Conservation (phyloP, 2,329 filamentous ascomycete genomes). For the Basipetospora chlamydospora region DNA sequence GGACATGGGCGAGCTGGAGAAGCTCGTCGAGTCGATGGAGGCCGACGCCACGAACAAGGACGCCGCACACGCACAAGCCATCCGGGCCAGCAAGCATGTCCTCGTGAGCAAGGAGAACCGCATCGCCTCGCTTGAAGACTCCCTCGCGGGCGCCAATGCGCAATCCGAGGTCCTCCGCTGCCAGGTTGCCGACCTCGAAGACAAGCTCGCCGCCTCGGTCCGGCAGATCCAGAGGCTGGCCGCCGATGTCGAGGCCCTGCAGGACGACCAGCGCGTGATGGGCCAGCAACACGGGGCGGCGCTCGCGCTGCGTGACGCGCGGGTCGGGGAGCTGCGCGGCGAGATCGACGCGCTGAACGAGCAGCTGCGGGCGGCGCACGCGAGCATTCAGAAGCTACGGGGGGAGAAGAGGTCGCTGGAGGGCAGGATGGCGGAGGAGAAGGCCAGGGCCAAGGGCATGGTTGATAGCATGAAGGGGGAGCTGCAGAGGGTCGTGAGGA, state of each 20-base stretch:
- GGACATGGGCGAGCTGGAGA: constrained; percentile 39
- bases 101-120: constrained; percentile 21
- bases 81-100: constrained; percentile 19
- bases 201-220: constrained; percentile 18
- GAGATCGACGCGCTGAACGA: constrained; percentile 34
- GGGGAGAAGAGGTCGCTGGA: constrained; percentile 29
- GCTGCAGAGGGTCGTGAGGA: constrained; percentile 30
- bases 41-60: constrained; percentile 16
- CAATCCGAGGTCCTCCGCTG: constrained; percentile 22
- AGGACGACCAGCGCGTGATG: constrained; percentile 4
- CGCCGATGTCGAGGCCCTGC: constrained; percentile 4
- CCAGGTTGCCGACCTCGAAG: constrained; percentile 23
- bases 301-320: constrained; percentile 35
- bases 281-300: constrained; percentile 19
- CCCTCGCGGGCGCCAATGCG: constrained; percentile 25
- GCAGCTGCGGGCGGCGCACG: constrained; percentile 30
- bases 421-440: constrained; percentile 21
- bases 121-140: constrained; percentile 27
- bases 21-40: constrained; percentile 34
- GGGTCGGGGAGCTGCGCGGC: constrained; percentile 29
- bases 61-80: constrained; percentile 18
- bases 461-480: constrained; percentile 37
- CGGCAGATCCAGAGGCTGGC: constrained; percentile 7
- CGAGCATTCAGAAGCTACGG: constrained; percentile 27
- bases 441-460: constrained; percentile 23